Conservation (phyloP, 257 asterid genomes). For the Plantago elongata region DNA sequence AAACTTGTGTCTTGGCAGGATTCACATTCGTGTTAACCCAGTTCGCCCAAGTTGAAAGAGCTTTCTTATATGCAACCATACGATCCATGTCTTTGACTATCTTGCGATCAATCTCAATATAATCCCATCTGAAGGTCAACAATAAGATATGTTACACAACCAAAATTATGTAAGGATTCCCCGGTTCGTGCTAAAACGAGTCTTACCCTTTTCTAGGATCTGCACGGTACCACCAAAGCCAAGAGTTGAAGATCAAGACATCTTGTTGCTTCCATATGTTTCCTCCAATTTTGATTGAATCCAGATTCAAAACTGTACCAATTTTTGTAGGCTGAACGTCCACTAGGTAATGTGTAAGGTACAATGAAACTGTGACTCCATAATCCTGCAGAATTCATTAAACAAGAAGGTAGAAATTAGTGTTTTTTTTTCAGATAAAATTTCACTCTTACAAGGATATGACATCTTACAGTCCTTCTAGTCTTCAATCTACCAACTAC, state of each 20-base stretch:
- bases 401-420: not conserved
- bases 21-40: slow-evolving; percentile 34
- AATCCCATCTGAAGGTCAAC: slow-evolving; percentile 37
- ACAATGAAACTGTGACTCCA: slow-evolving; percentile 23
- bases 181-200: not conserved
- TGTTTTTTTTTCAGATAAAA: not conserved
- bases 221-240: slow-evolving; percentile 44
- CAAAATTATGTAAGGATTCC: no score
- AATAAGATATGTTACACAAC: not conserved
- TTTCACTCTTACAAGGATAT: no score
- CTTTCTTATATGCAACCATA: slow-evolving; percentile 31
- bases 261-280: slow-evolving; percentile 34
- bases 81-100: slow-evolving; percentile 43
- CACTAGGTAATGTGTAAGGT: slow-evolving; percentile 33
- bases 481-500: no score
- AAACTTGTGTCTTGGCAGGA: slow-evolving; percentile 28
- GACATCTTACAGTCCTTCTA: no score
- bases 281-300: slow-evolving; percentile 37
- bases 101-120: slow-evolving; percentile 20
- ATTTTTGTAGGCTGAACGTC: slow-evolving; percentile 29
- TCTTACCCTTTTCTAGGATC: slow-evolving; percentile 37
- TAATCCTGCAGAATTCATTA: slow-evolving; percentile 26
- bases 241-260: slow-evolving; percentile 40
- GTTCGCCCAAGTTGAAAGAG: slow-evolving; percentile 35
- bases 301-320: slow-evolving; percentile 37